Base-by-base conservation (phyloP, 2,329 filamentous ascomycete species). In the Verticillium dahliae region DNA sequence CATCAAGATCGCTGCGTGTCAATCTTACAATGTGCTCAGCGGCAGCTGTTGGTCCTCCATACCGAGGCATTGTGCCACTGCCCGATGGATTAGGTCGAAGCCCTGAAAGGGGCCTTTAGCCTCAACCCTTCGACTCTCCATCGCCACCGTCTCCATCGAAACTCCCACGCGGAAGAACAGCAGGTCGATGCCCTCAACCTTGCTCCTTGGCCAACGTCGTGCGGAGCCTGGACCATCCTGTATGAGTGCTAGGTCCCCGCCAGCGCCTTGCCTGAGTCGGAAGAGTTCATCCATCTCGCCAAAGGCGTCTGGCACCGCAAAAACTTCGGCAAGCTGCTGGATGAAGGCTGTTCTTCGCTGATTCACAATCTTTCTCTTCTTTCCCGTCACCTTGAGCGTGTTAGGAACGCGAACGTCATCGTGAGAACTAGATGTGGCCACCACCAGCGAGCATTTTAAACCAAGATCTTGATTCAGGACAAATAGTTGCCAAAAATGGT, bases 281-380 rank as follows among this genome's bases (percentile, higher is more conserved):
- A 63, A 59, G 10, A 65, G 57, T n/a, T 65, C 58, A 33, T 64
- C 62, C 57, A 62, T 60, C 37, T 66, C 62, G 18, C 60, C 63
- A 22, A 65, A 55, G 2, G 62, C 63, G 37, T 66, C 65, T 4
- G 65, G 62, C 14, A 66, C 62, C 14, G 62, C 62, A n/a, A 66
- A 66, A 1, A 61, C 61, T 11, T 61, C 61, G 31, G 60, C 59
- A 10, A 65, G 57, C 33, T 63, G 59, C 35, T 61, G 60, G 9
- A 65, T 38, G 22, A 65, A 63, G 4, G 61, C 60, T 18, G 39
- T 61, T 34, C 65, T 60, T 15, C 65, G 61, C 56, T 61, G 61
- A 6, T 58, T 63, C 10, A 50, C 45, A 22, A 50, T 22, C 18
- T 50, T 50, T n/a, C n/a, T 22, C n/a, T n/a, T 50, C 7, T 18